A percentile compares a stretch with the other conserved stretches of the same genome.
phyloP scores from a whole-genome alignment of 305 asterid genomes.

The Plantago rigida region DNA sequence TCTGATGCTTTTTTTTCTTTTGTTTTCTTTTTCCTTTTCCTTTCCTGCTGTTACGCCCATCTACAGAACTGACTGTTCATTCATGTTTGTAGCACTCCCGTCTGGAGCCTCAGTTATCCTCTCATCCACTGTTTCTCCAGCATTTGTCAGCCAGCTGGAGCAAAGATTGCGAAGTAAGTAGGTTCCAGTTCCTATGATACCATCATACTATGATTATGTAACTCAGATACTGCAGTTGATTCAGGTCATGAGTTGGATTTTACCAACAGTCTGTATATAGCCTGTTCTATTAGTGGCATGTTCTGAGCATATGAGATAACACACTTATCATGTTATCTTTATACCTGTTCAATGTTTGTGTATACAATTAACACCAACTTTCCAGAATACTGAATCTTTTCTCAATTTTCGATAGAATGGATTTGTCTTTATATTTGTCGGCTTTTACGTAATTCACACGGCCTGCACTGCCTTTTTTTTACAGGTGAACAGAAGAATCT shows the following conservation, averaged over 20 bases:
- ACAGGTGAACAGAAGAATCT: constrained; percentile 66
- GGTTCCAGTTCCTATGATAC: constrained; percentile 28
- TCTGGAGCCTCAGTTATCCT: constrained; percentile 75
- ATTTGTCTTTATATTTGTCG: too few species aligned
- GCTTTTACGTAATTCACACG: constrained; percentile 11
- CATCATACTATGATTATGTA: not conserved
- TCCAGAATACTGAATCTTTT: not conserved
- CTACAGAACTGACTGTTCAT: constrained; percentile 33
- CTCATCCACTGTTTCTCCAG: constrained; percentile 92
- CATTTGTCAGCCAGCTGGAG: constrained; percentile 75
- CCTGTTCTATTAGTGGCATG: not conserved
- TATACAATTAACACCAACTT: not conserved
- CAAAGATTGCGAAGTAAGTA: constrained; percentile 72
- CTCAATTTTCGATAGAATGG: not conserved
- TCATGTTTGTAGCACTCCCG: constrained; percentile 63
- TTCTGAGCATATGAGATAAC: not conserved
- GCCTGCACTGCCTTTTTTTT: constrained; percentile 22
- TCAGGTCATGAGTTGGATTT: constrained; percentile 11
- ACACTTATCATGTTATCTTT: not conserved
- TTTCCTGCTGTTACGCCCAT: not conserved
- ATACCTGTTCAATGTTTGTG: not conserved
- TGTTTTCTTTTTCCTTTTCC: constrained; percentile 15
- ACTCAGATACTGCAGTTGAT: not conserved
- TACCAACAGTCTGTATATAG: not conserved
- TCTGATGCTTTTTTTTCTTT: constrained; percentile 27